Evolutionary conservation across 106 monocot genomes (phyloP).

Genomic region (Apostasia ramifera): DNA sequence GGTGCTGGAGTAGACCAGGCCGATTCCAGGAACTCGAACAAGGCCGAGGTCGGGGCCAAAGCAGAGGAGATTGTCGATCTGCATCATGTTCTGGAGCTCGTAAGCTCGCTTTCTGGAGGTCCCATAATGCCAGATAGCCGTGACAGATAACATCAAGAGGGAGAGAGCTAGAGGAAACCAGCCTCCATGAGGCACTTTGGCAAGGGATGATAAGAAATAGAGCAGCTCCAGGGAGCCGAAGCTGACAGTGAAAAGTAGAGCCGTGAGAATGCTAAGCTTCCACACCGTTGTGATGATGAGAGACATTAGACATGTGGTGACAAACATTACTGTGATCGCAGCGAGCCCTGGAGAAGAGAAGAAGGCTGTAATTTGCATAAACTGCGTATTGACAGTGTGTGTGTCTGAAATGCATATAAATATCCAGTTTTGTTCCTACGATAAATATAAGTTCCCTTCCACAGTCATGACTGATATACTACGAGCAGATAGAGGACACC

Average conservation of each 20-base stretch:
- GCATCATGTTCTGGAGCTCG: constrained; percentile 62
- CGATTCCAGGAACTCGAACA: constrained; percentile 59
- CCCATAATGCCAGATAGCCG: constrained; percentile 73
- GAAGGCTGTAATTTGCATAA: not conserved
- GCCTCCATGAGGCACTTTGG: constrained; percentile 60
- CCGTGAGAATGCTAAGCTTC: constrained; percentile 34
- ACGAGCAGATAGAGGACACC: too few species aligned
- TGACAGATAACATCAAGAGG: constrained; percentile 26
- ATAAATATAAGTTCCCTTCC: too few species aligned
- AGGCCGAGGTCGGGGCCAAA: constrained; percentile 44
- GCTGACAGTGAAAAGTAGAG: constrained; percentile 21
- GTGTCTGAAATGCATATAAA: too few species aligned
- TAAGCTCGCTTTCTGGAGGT: constrained; percentile 45
- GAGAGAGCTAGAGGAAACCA: constrained; percentile 70
- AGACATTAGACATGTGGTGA: constrained; percentile 84
- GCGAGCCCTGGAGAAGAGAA: constrained; percentile 46
- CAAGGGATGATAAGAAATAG: constrained; percentile 65
- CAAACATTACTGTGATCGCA: constrained; percentile 78
- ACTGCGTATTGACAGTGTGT: too few species aligned
- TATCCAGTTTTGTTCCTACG: too few species aligned
- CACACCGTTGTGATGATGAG: constrained; percentile 68
- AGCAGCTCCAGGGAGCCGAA: constrained; percentile 77
- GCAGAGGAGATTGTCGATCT: constrained; percentile 38
- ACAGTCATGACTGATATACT: too few species aligned
- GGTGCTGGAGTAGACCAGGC: constrained; percentile 43